Percentiles rank a stretch among this genome's conserved stretches.
phyloP scores from a whole-genome alignment of 129 eudicot genomes.

The Daucus carota region DH1_v3.0 NC_030383.2:61088001-61088500 shows the following conservation, averaged over 20 bases:
- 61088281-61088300: slow-evolving; percentile 80
- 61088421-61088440: slow-evolving; percentile 86
- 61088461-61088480: slow-evolving; percentile 71
- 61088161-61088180: neutral
- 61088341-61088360: slow-evolving; percentile 67
- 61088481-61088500: slow-evolving; percentile 64
- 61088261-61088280: slow-evolving; percentile 87
- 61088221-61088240: slow-evolving; percentile 74
- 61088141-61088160: neutral
- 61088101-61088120: neutral
- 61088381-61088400: slow-evolving; percentile 93
- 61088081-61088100: neutral
- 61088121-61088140: neutral
- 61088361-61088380: slow-evolving; percentile 97
- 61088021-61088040: neutral
- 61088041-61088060: neutral
- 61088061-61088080: neutral
- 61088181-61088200: neutral
- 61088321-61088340: slow-evolving; percentile 92
- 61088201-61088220: slow-evolving; percentile 30
- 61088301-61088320: slow-evolving; percentile 80
- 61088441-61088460: slow-evolving; percentile 75
- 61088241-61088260: slow-evolving; percentile 70
- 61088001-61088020: neutral
- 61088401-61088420: slow-evolving; percentile 79